These are phyloP conservation scores for Backusella macrospora DNA, from an alignment of 192 early-diverging fungal species.

Conservation along the genomic window DNA sequence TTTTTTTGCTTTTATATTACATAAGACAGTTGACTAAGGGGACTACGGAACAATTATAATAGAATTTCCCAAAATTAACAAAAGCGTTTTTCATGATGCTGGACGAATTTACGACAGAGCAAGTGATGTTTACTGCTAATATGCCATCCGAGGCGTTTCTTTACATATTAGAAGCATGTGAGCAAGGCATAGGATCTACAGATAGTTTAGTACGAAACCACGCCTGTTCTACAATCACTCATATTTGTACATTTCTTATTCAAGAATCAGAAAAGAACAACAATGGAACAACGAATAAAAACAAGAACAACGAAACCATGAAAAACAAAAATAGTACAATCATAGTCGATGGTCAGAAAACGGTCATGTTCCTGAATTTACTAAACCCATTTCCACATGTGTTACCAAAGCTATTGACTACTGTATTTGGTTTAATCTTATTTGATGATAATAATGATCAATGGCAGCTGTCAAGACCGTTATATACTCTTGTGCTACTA, in stretches of 20 bases:
- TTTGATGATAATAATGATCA: constrained; percentile 83
- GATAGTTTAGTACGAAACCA: constrained; percentile 58
- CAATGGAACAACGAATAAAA: constrained; percentile 33
- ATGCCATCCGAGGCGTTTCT: constrained; percentile 60
- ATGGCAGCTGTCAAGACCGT: constrained; percentile 81
- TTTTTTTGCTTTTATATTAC: no score
- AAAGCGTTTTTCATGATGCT: constrained; percentile 63
- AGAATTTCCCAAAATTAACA: constrained; percentile 65
- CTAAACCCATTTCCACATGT: constrained; percentile 62
- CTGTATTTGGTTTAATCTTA: constrained; percentile 72
- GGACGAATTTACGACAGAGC: constrained; percentile 70
- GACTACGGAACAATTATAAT: not conserved
- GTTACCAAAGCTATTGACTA: constrained; percentile 61
- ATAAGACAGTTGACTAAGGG: not conserved
- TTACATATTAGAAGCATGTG: constrained; percentile 72
- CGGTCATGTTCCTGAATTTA: constrained; percentile 51
- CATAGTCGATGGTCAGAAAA: no score
- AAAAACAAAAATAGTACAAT: constrained; percentile 32
- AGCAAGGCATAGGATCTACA: constrained; percentile 66
- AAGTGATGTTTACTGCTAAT: constrained; percentile 60
- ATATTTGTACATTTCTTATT: constrained; percentile 69
- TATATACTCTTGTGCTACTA: constrained; percentile 77
- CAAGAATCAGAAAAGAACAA: constrained; percentile 37
- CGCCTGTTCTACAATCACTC: constrained; percentile 73
- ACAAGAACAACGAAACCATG: constrained; percentile 15